Evolutionary conservation across 2,329 filamentous ascomycete species (phyloP).

Genomic region (Rosellinia necatrix): DNA sequence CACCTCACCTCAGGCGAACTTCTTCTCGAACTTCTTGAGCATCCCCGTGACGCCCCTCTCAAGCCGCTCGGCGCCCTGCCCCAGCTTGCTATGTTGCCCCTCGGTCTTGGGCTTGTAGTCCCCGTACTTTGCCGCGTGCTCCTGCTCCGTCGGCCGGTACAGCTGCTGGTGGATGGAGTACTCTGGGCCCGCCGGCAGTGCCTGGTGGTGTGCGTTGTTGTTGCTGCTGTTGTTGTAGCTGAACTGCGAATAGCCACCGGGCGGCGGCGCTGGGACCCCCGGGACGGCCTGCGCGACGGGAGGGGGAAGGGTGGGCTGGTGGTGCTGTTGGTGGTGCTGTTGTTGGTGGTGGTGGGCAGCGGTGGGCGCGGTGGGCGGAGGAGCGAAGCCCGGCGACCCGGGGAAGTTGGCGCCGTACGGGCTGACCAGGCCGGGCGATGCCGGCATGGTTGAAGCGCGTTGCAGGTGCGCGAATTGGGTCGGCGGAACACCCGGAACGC

Average conservation of each 20-base stretch:
- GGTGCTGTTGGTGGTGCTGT: too few relatives aligned
- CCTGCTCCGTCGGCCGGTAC: slow-evolving; percentile 70
- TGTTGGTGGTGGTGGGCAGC: too few relatives aligned
- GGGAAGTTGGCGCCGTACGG: slow-evolving; percentile 53
- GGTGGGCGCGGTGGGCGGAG: too few relatives aligned
- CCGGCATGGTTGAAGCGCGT: slow-evolving; percentile 56
- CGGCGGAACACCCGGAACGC: slow-evolving; percentile 48
- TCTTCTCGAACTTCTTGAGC: slow-evolving; percentile 80
- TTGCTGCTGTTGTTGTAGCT: slow-evolving; percentile 43
- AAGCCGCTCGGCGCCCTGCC: slow-evolving; percentile 67
- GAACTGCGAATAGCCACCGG: slow-evolving; percentile 63
- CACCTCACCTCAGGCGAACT: slow-evolving; percentile 54
- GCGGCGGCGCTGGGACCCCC: slow-evolving; percentile 49
- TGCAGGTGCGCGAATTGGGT: slow-evolving; percentile 51
- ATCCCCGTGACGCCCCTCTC: slow-evolving; percentile 74
- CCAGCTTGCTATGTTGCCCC: slow-evolving; percentile 53
- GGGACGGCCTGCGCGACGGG: slow-evolving; percentile 43
- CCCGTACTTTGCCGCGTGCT: slow-evolving; percentile 51
- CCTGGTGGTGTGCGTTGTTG: slow-evolving; percentile 19
- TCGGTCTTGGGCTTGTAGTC: slow-evolving; percentile 49
- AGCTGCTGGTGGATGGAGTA: slow-evolving; percentile 70
- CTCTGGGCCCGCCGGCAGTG: slow-evolving; percentile 41
- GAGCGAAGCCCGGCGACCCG: slow-evolving; percentile 50
- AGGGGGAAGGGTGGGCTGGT: slow-evolving; percentile 39
- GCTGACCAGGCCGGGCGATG: slow-evolving; percentile 47